Conservation (phyloP, 306 rosid genomes). For the Pterocarpus santalinus region DNA sequence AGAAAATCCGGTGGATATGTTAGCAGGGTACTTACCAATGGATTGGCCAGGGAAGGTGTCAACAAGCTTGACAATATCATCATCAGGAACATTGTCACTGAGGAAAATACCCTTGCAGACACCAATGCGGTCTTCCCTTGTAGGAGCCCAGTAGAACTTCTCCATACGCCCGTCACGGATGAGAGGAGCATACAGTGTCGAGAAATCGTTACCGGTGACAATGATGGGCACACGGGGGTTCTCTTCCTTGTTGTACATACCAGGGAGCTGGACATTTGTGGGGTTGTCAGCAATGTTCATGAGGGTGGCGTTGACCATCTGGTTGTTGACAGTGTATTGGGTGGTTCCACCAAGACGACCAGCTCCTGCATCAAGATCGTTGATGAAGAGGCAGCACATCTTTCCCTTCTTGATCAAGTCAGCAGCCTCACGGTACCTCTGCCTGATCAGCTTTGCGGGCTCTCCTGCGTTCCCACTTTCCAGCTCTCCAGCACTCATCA, state of each 20-base stretch:
- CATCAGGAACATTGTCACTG: constrained; percentile 55
- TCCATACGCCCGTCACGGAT: constrained; percentile 99
- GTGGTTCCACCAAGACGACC: constrained; percentile 97
- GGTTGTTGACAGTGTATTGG: constrained; percentile 98
- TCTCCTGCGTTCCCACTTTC: constrained; percentile 99
- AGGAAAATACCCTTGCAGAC: constrained; percentile 88
- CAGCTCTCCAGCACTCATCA: constrained; percentile 99
- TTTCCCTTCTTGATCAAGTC: constrained; percentile 90
- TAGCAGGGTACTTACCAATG: constrained; percentile 59
- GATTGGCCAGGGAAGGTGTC: constrained; percentile 98
- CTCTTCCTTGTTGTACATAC: constrained; percentile 99
- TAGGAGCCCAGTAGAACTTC: constrained; percentile 99
- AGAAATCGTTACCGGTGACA: constrained; percentile 96
- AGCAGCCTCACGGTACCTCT: constrained; percentile 95
- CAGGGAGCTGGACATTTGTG: constrained; percentile 94
- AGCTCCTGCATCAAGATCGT: constrained; percentile 99
- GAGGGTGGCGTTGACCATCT: constrained; percentile 97
- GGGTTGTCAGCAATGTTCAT: constrained; percentile 99
- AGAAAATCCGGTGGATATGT: no score
- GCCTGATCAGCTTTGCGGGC: constrained; percentile 94
- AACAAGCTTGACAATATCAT: constrained; percentile 71
- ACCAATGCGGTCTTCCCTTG: constrained; percentile 87
- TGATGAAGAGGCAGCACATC: constrained; percentile 88
- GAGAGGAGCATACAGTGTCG: constrained; percentile 93
- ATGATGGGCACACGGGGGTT: constrained; percentile 91